phyloP scores from a whole-genome alignment of 2,329 filamentous ascomycete species.

The Fusarium sp. region DNA sequence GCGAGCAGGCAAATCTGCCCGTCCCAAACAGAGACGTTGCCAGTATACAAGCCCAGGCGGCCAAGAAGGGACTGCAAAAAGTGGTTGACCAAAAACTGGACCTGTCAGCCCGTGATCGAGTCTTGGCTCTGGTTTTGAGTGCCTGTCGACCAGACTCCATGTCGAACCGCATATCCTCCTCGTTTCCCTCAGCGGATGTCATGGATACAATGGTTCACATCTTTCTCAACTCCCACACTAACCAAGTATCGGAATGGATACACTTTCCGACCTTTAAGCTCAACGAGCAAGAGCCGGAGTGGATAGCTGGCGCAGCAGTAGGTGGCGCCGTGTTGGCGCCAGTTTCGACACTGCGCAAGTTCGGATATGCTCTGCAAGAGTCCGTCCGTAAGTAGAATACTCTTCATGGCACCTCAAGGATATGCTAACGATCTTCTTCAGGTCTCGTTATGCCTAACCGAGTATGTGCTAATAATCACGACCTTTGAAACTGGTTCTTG shows the following conservation, averaged over 20 bases:
- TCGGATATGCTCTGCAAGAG: slow-evolving; percentile 67
- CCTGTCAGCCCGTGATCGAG: slow-evolving; percentile 65
- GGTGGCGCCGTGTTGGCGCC: slow-evolving; percentile 70
- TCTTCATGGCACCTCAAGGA: background rate
- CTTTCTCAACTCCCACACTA: slow-evolving; percentile 66
- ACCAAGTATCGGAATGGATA: slow-evolving; percentile 69
- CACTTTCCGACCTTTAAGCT: slow-evolving; percentile 70
- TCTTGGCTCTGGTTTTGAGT: slow-evolving; percentile 71
- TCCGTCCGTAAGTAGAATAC: slow-evolving; percentile 55
- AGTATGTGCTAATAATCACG: slow-evolving; percentile 35
- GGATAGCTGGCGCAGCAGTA: slow-evolving; percentile 68
- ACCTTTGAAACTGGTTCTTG: background rate
- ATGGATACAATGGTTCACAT: slow-evolving; percentile 71
- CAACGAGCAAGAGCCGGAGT: slow-evolving; percentile 66
- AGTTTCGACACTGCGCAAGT: slow-evolving; percentile 67
- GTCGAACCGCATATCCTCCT: slow-evolving; percentile 64
- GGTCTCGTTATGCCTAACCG: slow-evolving; percentile 45
- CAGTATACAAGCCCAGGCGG: slow-evolving; percentile 52
- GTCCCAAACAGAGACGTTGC: slow-evolving; percentile 53
- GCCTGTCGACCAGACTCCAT: slow-evolving; percentile 63
- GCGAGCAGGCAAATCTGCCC: slow-evolving; percentile 58
- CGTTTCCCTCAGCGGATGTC: slow-evolving; percentile 70
- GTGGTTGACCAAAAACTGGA: slow-evolving; percentile 58
- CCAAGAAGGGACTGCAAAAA: slow-evolving; percentile 50
- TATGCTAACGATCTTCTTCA: slow-evolving; percentile 16